Evolutionary conservation across 1,139 yeast species (phyloP).

Genomic region (Zygotorulaspora mrakii): DNA sequence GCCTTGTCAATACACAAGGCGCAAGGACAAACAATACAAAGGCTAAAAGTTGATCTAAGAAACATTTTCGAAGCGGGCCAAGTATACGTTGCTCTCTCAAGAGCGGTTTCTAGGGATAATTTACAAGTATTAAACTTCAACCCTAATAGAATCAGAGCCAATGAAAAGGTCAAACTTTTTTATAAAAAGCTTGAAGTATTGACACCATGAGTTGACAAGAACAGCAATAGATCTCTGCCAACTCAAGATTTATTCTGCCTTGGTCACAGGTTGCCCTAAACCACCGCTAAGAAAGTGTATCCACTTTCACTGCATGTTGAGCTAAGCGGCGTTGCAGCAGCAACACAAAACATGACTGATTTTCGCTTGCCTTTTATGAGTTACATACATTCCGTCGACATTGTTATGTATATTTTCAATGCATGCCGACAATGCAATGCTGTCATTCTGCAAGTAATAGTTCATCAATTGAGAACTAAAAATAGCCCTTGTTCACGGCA

Average conservation of each 20-base stretch:
- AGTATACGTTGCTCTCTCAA: constrained; percentile 83
- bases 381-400: neutral
- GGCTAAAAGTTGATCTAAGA: constrained; percentile 71
- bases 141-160: constrained; percentile 58
- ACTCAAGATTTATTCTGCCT: too few relatives aligned
- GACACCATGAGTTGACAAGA: too few relatives aligned
- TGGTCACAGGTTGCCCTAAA: too few relatives aligned
- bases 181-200: constrained; percentile 46
- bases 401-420: neutral
- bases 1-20: constrained; percentile 88
- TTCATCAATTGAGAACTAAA: too few relatives aligned
- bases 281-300: too few relatives aligned
- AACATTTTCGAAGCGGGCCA: constrained; percentile 80
- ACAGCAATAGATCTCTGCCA: too few relatives aligned
- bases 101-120: constrained; percentile 74
- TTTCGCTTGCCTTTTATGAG: too few relatives aligned
- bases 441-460: too few relatives aligned
- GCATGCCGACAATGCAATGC: neutral
- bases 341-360: too few relatives aligned
- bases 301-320: too few relatives aligned
- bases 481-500: neutral
- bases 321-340: too few relatives aligned
- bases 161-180: constrained; percentile 62
- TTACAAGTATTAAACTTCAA: constrained; percentile 73
- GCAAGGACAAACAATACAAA: constrained; percentile 82